Evolutionary conservation across 2,329 filamentous ascomycete genomes (phyloP), one percentile per base, ranked within the genome.

Genomic region (Trematosphaeria pertusa): DNA sequence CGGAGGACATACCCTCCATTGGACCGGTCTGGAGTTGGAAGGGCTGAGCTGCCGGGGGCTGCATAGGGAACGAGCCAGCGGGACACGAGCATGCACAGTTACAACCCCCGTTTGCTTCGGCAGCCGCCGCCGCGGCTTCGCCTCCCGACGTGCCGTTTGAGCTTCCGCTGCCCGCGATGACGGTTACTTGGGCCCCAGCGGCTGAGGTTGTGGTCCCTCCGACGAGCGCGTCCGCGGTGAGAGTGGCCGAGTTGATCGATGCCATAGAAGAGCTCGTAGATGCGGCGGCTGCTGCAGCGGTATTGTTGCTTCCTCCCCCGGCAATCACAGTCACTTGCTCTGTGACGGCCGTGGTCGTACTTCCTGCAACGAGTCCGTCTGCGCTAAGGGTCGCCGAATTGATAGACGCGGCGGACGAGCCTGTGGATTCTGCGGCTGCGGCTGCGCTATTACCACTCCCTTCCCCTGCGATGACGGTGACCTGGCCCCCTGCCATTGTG

Each of bases 81-180:
- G 65, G 65, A 44, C 68, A 70, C 26, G 46, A 32, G 43, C 67
- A 71, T n/a, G 56, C 48, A 41, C 68, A 71, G 21, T 50, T 57
- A 38, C 68, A 70, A 7, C 48, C 55, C 17, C 50, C 56, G 19
- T 54, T 52, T 14, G n/a, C 42, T 2, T 34, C 48, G 10, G 50
- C 50, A 20, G 46, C 55, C 6, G 59, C 52, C 10, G 43, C 38
- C 36, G 30, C 36, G 17, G 31, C 12, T 26, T 21, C 30, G 24
- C 28, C 20, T 5, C 21, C 30, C 4, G 31, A 17, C 5, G 52
- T 46, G 2, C 48, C 41, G 28, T 43, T 41, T 1, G 52, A 47
- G 7, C 40, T 44, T n/a, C 58, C 54, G 6, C 37, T 37, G 14
- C 58, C 59, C 10, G 64, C 64, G 14, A 65, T 15, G 26, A 66